Evolutionary conservation across 345 rosid species (phyloP).

Genomic region (Gossypium australe): DNA sequence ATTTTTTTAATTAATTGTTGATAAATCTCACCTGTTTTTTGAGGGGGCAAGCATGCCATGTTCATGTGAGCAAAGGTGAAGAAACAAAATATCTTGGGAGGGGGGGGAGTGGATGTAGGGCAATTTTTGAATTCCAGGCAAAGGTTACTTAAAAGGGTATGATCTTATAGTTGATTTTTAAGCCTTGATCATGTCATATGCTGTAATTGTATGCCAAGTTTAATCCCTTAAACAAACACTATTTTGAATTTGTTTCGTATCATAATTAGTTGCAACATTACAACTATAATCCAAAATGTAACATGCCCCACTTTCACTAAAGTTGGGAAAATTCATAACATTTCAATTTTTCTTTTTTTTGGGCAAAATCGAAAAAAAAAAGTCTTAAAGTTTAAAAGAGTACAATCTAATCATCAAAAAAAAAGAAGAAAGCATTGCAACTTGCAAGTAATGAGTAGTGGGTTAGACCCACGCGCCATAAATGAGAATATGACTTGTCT

Average conservation of each 20-base stretch:
- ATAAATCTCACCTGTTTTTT: too few relatives aligned
- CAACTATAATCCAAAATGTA: background rate
- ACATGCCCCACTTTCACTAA: background rate
- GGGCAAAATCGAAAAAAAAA: background rate
- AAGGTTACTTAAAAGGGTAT: slow-evolving; percentile 1
- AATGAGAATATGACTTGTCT: background rate
- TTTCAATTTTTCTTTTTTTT: background rate
- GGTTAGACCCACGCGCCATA: slow-evolving; percentile 12
- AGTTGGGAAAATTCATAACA: background rate
- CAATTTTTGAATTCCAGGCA: slow-evolving; percentile 8
- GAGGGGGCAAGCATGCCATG: slow-evolving; percentile 5
- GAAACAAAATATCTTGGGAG: background rate
- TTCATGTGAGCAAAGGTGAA: slow-evolving; percentile 5
- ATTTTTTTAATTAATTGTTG: background rate
- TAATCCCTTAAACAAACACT: background rate
- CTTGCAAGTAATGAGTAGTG: background rate
- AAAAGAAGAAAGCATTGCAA: background rate
- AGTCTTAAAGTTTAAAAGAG: background rate
- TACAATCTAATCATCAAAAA: background rate
- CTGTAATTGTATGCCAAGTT: background rate
- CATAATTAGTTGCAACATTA: background rate
- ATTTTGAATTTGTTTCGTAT: background rate
- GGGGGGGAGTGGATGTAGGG: background rate
- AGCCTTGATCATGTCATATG: background rate
- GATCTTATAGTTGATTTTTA: background rate